These are phyloP conservation scores for Colletotrichum scovillei DNA, from an alignment of 2,329 filamentous ascomycete genomes.

Conservation along the genomic window DNA sequence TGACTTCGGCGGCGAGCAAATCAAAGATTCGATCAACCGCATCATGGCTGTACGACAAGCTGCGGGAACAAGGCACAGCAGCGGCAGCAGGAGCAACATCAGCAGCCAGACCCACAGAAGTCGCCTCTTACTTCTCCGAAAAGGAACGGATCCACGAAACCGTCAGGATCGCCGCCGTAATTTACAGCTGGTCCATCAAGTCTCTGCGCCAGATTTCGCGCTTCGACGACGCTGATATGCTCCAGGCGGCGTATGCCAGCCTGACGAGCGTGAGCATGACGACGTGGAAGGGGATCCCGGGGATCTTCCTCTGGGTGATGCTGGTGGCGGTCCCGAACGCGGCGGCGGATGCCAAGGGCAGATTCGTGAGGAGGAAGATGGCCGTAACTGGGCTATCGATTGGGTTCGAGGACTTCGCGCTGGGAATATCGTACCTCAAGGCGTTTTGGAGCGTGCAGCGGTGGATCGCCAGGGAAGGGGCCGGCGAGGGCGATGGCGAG, in stretches of 20 bases:
- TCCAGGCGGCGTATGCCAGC: slow-evolving; percentile 39
- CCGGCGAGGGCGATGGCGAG: no score
- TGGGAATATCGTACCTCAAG: slow-evolving; percentile 41
- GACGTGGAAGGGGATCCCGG: slow-evolving; percentile 45
- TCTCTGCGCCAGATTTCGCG: slow-evolving; percentile 40
- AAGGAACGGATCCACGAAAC: slow-evolving; percentile 39
- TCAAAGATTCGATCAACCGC: slow-evolving; percentile 39
- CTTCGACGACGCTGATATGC: slow-evolving; percentile 35
- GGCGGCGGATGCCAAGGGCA: slow-evolving; percentile 39
- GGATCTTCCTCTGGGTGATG: slow-evolving; percentile 46
- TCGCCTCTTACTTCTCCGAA: not conserved
- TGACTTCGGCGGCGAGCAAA: not conserved
- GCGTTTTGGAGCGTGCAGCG: slow-evolving; percentile 43
- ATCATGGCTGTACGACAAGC: slow-evolving; percentile 39
- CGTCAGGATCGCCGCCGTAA: slow-evolving; percentile 39
- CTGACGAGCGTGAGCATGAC: slow-evolving; percentile 41
- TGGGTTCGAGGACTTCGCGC: slow-evolving; percentile 42
- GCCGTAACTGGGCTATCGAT: slow-evolving; percentile 42
- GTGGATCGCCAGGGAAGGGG: slow-evolving; percentile 40
- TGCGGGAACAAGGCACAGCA: slow-evolving; percentile 18
- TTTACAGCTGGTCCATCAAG: slow-evolving; percentile 43
- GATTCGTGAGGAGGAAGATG: slow-evolving; percentile 45
- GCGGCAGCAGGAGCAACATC: not conserved
- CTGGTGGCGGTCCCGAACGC: slow-evolving; percentile 41
- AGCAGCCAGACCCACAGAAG: not conserved